Conservation (phyloP, 352 stramenopile species). For the Aphanomyces cochlioides region DNA sequence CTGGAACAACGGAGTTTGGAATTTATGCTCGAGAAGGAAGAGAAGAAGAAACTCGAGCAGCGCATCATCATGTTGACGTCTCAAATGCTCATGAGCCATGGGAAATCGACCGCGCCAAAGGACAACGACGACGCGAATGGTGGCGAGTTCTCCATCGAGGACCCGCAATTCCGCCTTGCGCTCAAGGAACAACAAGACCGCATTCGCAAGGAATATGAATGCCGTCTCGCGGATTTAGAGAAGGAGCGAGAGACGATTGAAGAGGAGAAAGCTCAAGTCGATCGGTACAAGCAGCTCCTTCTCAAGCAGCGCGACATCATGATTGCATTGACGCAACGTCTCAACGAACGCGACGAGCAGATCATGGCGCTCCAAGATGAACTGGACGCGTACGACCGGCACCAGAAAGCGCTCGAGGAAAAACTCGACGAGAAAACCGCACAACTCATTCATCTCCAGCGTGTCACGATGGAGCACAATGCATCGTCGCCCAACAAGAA, state of each 20-base stretch:
- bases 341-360: slow-evolving; percentile 95
- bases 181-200: slow-evolving; percentile 88
- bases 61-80: slow-evolving; percentile 88
- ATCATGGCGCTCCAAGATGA: slow-evolving; percentile 94
- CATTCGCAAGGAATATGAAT: slow-evolving; percentile 90
- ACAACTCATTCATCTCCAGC: slow-evolving; percentile 91
- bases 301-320: slow-evolving; percentile 96
- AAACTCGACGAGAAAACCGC: slow-evolving; percentile 93
- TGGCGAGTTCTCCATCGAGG: slow-evolving; percentile 53
- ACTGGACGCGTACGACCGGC: slow-evolving; percentile 89
- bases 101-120: neutral
- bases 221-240: slow-evolving; percentile 88
- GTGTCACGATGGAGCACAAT: slow-evolving; percentile 86
- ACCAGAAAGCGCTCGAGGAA: slow-evolving; percentile 91
- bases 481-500: slow-evolving; percentile 59
- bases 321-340: slow-evolving; percentile 92
- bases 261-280: slow-evolving; percentile 93
- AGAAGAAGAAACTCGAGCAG: slow-evolving; percentile 93
- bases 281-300: slow-evolving; percentile 95
- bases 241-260: slow-evolving; percentile 92
- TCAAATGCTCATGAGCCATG: slow-evolving; percentile 89
- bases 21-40: slow-evolving; percentile 95
- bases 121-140: slow-evolving; percentile 12
- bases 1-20: slow-evolving; percentile 87
- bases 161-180: slow-evolving; percentile 70